These are phyloP conservation scores for Cadophora sp. DNA, from an alignment of 2,329 filamentous ascomycete species.

Conservation along the genomic window DNA sequence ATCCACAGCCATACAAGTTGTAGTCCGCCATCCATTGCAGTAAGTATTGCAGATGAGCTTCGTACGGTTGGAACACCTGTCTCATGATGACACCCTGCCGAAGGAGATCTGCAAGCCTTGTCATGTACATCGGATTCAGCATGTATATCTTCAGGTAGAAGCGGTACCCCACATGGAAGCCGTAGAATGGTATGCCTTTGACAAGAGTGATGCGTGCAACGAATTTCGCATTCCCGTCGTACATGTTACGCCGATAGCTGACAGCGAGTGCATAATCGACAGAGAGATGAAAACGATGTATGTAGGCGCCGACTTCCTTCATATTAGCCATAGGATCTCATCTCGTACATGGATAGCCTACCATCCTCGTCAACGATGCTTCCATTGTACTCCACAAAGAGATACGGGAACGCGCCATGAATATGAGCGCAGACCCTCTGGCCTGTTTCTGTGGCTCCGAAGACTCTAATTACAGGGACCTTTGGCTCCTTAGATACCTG, in stretches of 20 bases:
- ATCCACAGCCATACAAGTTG: conserved; percentile 93
- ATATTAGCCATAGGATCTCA: conserved; percentile 27
- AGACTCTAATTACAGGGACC: conserved; percentile 87
- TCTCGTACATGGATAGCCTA: conserved; percentile 49
- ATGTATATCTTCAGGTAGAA: conserved; percentile 96
- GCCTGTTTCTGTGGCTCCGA: conserved; percentile 91
- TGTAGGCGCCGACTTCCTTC: conserved; percentile 72
- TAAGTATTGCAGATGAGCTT: conserved; percentile 90
- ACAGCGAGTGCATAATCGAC: conserved; percentile 90
- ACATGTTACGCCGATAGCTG: conserved; percentile 79
- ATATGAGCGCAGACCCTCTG: conserved; percentile 97
- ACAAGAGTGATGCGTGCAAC: conserved; percentile 91
- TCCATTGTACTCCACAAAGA: conserved; percentile 88
- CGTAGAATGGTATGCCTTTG: conserved; percentile 95
- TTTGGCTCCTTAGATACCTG: conserved; percentile 69
- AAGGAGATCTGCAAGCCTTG: conserved; percentile 84
- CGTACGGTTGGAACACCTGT: conserved; percentile 85
- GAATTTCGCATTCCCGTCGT: conserved; percentile 72
- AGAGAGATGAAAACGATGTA: conserved; percentile 79
- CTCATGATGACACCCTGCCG: conserved; percentile 89
- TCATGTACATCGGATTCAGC: conserved; percentile 86
- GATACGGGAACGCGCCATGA: conserved; percentile 93
- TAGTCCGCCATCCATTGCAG: conserved; percentile 99
- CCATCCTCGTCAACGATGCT: conserved; percentile 70
- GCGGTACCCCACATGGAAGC: conserved; percentile 89